Evolutionary conservation across 805 yeast genomes (phyloP).

Genomic region (Nakazawaea siamensis): DNA sequence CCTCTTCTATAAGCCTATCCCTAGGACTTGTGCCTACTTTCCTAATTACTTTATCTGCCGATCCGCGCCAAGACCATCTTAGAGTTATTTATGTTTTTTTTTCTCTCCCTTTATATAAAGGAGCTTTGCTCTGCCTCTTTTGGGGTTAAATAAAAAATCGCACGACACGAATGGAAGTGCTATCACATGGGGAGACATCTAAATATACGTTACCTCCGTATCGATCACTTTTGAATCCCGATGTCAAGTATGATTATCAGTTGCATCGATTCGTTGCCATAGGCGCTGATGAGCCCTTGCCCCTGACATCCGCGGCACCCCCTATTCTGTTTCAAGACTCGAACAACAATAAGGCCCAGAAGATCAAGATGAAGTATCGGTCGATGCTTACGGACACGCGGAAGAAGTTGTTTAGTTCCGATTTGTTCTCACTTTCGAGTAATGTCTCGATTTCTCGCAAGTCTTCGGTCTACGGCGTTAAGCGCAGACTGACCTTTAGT

Average conservation of each 20-base stretch:
- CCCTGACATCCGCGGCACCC: conserved; percentile 20
- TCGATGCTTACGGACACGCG: conserved; percentile 30
- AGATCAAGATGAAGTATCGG: conserved; percentile 38
- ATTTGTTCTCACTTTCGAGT: conserved; percentile 29
- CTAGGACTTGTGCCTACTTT: too few species aligned
- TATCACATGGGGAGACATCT: too few species aligned
- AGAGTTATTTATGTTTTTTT: too few species aligned
- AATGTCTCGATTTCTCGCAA: background rate
- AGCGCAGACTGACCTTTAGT: conserved; percentile 15
- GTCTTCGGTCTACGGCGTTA: background rate
- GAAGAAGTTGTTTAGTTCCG: conserved; percentile 28
- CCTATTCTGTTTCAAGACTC: too few species aligned
- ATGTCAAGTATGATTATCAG: conserved; percentile 40
- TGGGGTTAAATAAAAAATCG: too few species aligned
- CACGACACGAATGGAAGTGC: too few species aligned
- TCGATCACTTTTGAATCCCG: conserved; percentile 42
- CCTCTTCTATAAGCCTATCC: too few species aligned
- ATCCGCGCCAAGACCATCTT: too few species aligned
- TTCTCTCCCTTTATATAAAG: too few species aligned
- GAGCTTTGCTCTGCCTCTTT: too few species aligned
- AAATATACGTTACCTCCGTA: conserved; percentile 45
- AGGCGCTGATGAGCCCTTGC: conserved; percentile 9
- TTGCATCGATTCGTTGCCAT: conserved; percentile 17
- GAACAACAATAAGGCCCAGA: conserved; percentile 2
- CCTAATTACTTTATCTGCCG: too few species aligned